These are phyloP conservation scores for Martiniozyma asiatica DNA, from an alignment of 1,139 yeast genomes.

Conservation along the genomic window DNA sequence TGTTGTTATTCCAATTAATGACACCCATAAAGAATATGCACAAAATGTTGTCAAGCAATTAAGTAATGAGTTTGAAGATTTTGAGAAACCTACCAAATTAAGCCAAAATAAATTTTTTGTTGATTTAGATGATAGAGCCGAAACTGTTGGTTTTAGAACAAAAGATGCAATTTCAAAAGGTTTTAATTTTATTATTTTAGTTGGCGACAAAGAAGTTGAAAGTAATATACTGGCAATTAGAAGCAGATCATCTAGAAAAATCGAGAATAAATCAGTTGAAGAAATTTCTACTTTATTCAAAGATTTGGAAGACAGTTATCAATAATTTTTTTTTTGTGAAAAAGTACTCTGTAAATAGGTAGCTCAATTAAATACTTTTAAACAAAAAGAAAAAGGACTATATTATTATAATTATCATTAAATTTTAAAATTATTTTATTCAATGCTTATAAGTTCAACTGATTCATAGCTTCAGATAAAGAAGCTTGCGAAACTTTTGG, in stretches of 20 bases:
- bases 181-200: constrained; percentile 65
- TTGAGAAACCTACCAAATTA: constrained; percentile 33
- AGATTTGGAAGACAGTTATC: constrained; percentile 31
- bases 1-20: constrained; percentile 66
- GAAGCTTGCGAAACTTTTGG: constrained; percentile 14
- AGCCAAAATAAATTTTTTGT: constrained; percentile 57
- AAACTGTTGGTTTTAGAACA: constrained; percentile 71
- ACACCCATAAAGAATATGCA: constrained; percentile 42
- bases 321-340: constrained; percentile 7
- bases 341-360: constrained; percentile 1
- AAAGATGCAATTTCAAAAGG: constrained; percentile 69
- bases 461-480: constrained; percentile 12
- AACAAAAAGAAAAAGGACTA: too few relatives aligned
- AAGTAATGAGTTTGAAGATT: constrained; percentile 31
- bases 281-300: constrained; percentile 40
- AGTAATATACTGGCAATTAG: constrained; percentile 56
- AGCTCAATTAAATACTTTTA: not conserved
- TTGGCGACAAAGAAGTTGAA: constrained; percentile 78
- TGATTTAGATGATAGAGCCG: constrained; percentile 63
- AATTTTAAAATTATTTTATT: too few relatives aligned
- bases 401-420: too few relatives aligned
- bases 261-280: constrained; percentile 31
- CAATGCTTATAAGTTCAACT: too few relatives aligned
- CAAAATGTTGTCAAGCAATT: constrained; percentile 32
- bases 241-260: constrained; percentile 41